Base-by-base conservation (phyloP, 164 flowering plant species). In the Sextonia rubra region DNA sequence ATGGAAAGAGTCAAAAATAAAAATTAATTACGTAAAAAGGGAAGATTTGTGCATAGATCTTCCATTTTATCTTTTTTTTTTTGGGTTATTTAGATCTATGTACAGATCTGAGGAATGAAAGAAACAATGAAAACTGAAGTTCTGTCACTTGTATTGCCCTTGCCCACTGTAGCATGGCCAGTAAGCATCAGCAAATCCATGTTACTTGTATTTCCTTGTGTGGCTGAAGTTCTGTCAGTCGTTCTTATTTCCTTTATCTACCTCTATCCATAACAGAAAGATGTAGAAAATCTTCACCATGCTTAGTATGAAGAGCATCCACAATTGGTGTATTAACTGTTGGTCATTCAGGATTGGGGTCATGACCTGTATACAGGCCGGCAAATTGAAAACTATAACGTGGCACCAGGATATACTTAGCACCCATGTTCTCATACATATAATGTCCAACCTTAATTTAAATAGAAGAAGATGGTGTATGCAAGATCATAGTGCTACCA, bases 341-440 rank as follows among this genome's bases (percentile, higher is more conserved):
- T 29, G 91, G 97, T 87, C 95, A 96, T 80, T 93, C 97, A 74
- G 99, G 99, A 83, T 93, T 37, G 95, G 97, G 68, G 99, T 93
- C 98, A 96, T 96, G 75, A 93, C 93, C 99, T 96, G 81, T 37
- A 75, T 29, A 78, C 70, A 60, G 74, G 24, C 24, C 69, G 69
- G 65, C 47, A 25, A 65, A 12, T 23, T 55, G 30, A 26, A 26
- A 67, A 29, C 49, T 29, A 60, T 64, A 60, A 11, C 62, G 56
- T 55, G 69, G 32, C 44, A 37, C 44, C 44, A 37, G 44, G 44
- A 37, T 37, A 37, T 37, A 5, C 44, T 37, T 37, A 37, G 8
- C 44, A 37, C 44, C 44, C 44, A 37, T 9, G 8, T 37, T 37
- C 44, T 37, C 11, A 37, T 37, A 37, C 44, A 37, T 37, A 8